phyloP scores from a whole-genome alignment of 495 filamentous ascomycete species.

The Hypoxylon rickii region DNA sequence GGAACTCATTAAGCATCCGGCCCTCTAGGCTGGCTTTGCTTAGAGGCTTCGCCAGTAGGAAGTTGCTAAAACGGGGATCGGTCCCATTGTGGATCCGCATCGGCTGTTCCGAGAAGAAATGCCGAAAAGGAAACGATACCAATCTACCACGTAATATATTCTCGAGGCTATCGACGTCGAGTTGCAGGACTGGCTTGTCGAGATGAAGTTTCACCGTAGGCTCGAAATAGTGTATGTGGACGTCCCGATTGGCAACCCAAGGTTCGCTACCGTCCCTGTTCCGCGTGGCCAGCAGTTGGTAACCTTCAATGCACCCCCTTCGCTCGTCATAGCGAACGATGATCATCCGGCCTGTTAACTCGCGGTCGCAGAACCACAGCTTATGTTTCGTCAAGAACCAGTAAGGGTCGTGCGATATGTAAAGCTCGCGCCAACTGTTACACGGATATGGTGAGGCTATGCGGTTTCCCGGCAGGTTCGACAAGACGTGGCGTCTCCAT shows the following conservation, averaged over 20 bases:
- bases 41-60: conserved; percentile 51
- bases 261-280: conserved; percentile 53
- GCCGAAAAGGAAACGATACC: conserved; percentile 28
- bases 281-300: conserved; percentile 71
- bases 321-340: conserved; percentile 73
- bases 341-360: conserved; percentile 70
- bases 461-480: conserved; percentile 59
- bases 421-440: conserved; percentile 68
- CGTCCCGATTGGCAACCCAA: conserved; percentile 69
- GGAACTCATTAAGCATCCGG: conserved; percentile 39
- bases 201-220: conserved; percentile 70
- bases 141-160: conserved; percentile 29
- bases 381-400: conserved; percentile 84
- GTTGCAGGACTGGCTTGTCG: conserved; percentile 69
- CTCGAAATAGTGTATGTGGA: conserved; percentile 74
- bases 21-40: conserved; percentile 23
- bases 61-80: conserved; percentile 47
- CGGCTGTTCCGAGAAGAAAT: conserved; percentile 54
- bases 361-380: conserved; percentile 82
- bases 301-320: conserved; percentile 77
- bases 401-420: conserved; percentile 71
- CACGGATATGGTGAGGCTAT: conserved; percentile 62
- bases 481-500: conserved; percentile 67
- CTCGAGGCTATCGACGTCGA: conserved; percentile 47
- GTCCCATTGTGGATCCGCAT: conserved; percentile 51